These are phyloP conservation scores for Schizochytrium sp. DNA, from an alignment of 108 stramenopile species.

Conservation along the genomic window DNA sequence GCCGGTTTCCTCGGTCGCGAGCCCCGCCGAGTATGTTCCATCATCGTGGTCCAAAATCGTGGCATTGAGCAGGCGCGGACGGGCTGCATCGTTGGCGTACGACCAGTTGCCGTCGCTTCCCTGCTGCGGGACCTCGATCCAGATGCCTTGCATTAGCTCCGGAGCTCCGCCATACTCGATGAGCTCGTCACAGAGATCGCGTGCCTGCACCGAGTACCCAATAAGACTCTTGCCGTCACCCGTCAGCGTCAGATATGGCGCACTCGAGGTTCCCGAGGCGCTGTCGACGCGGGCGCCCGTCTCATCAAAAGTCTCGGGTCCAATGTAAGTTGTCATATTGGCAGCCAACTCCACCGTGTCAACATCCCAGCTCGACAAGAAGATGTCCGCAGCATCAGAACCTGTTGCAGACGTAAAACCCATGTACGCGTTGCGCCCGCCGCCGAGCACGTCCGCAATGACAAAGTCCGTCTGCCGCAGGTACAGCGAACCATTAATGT, in stretches of 20 bases:
- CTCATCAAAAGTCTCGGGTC: background rate
- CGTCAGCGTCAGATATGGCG: background rate
- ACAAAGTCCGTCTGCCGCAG: background rate
- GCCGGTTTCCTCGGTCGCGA: background rate
- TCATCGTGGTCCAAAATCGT: background rate
- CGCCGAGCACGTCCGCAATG: background rate
- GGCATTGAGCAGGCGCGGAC: background rate
- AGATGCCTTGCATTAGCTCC: background rate
- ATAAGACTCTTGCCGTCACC: background rate
- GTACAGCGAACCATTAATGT: background rate
- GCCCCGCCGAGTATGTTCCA: background rate
- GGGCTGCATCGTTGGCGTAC: background rate
- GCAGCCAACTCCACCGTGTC: background rate
- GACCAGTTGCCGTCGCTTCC: background rate
- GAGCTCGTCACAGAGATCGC: background rate
- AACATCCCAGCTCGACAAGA: background rate
- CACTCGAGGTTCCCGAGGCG: background rate
- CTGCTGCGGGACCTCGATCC: background rate
- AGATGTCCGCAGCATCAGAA: background rate
- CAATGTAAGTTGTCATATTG: background rate
- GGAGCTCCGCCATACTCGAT: background rate
- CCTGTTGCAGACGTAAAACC: background rate
- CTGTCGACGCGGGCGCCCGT: background rate
- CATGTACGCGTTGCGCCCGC: slow-evolving; percentile 4
- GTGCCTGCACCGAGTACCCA: background rate